Evolutionary conservation across 1,139 yeast species (phyloP).

Genomic region (Trichomonascaceae sp.): DNA sequence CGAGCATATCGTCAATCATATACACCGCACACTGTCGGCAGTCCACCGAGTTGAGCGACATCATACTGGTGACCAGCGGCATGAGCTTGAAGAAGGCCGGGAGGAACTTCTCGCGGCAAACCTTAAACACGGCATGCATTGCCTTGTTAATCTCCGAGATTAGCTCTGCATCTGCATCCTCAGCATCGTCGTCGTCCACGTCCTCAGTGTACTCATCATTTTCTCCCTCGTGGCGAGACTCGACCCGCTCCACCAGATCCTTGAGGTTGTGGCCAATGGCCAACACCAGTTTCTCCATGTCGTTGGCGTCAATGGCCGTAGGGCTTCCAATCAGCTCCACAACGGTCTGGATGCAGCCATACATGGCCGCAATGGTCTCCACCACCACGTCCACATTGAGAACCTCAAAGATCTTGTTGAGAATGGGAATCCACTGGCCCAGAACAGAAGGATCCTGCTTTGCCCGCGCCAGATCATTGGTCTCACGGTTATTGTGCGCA

Average conservation of each 20-base stretch:
- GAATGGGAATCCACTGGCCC: constrained; percentile 60
- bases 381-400: constrained; percentile 70
- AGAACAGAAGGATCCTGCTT: constrained; percentile 33
- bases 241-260: constrained; percentile 61
- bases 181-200: constrained; percentile 60
- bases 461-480: constrained; percentile 32
- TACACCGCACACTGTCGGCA: constrained; percentile 70
- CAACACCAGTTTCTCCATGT: constrained; percentile 44
- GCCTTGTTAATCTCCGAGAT: constrained; percentile 76
- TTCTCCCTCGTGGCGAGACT: constrained; percentile 55
- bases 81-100: constrained; percentile 43
- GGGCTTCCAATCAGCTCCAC: constrained; percentile 52
- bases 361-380: constrained; percentile 69
- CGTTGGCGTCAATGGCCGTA: constrained; percentile 40
- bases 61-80: constrained; percentile 21
- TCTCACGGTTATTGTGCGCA: constrained; percentile 12
- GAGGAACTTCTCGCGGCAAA: constrained; percentile 44
- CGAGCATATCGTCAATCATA: constrained; percentile 67
- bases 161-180: constrained; percentile 79
- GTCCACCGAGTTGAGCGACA: constrained; percentile 50
- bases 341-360: constrained; percentile 57
- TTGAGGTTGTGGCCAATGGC: constrained; percentile 50
- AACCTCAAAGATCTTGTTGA: constrained; percentile 55
- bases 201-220: constrained; percentile 58
- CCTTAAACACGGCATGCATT: constrained; percentile 60